phyloP scores from a whole-genome alignment of 2,329 filamentous ascomycete species.

The Xylariaceae sp. region DNA sequence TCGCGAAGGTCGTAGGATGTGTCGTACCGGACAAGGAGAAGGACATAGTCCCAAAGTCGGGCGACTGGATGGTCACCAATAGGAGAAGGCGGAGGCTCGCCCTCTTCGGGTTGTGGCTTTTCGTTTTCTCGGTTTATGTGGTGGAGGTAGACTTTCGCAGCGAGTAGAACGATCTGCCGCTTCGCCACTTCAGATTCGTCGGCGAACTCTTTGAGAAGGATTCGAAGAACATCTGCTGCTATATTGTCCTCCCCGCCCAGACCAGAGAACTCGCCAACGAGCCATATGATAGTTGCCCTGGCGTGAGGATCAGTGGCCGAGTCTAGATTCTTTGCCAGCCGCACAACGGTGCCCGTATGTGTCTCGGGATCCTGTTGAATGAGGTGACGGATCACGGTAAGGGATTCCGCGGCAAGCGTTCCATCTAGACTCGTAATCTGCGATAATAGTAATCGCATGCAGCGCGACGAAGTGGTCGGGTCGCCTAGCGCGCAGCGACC shows the following conservation, averaged over 20 bases:
- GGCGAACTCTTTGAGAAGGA: conserved; percentile 79
- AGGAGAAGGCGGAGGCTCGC: conserved; percentile 28
- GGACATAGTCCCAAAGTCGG: conserved; percentile 77
- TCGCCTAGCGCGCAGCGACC: conserved; percentile 87
- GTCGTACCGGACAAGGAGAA: conserved; percentile 86
- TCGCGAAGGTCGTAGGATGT: conserved; percentile 93
- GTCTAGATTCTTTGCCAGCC: conserved; percentile 87
- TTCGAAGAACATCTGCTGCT: conserved; percentile 84
- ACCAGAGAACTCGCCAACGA: conserved; percentile 90
- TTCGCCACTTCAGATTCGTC: conserved; percentile 83
- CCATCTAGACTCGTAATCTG: conserved; percentile 88
- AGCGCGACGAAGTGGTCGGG: conserved; percentile 66
- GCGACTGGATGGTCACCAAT: conserved; percentile 63
- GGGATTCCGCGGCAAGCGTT: conserved; percentile 81
- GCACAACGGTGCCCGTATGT: conserved; percentile 80
- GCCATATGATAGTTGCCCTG: conserved; percentile 92
- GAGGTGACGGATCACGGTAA: conserved; percentile 91
- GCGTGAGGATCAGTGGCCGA: conserved; percentile 83
- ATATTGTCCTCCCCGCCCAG: conserved; percentile 80
- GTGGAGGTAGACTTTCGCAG: conserved; percentile 94
- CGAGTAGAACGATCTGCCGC: conserved; percentile 85
- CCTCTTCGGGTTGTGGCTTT: conserved; percentile 27
- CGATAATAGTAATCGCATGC: conserved; percentile 74
- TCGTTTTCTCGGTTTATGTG: conserved; percentile 65
- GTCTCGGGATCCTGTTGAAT: conserved; percentile 84